These are phyloP conservation scores for Suillus luteus DNA, from an alignment of 768 basidiomycete genomes.

Conservation along the genomic window DNA sequence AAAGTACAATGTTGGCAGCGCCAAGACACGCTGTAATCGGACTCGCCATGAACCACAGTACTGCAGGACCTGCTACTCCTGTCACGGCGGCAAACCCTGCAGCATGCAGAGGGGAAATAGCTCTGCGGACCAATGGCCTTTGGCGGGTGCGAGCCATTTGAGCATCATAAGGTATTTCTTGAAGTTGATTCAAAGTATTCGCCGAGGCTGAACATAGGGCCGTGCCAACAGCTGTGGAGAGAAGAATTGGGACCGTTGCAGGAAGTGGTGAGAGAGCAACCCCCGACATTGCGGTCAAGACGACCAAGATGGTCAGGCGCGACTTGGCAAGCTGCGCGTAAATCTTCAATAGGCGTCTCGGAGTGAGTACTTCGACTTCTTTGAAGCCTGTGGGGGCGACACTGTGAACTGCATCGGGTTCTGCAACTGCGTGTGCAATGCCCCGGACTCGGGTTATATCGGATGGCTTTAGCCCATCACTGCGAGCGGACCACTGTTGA, in stretches of 20 bases:
- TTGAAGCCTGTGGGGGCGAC: constrained; percentile 33
- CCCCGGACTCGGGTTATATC: constrained; percentile 15
- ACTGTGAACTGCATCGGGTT: constrained; percentile 11
- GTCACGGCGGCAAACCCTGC: constrained; percentile 74
- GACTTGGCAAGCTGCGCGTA: constrained; percentile 86
- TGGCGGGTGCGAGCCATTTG: constrained; percentile 92
- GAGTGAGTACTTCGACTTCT: constrained; percentile 45
- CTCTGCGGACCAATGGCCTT: constrained; percentile 82
- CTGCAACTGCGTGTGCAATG: constrained; percentile 17
- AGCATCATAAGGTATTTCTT: constrained; percentile 94
- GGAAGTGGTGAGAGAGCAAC: constrained; percentile 92
- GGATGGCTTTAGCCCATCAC: neutral
- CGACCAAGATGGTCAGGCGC: constrained; percentile 80
- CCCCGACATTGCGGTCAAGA: constrained; percentile 87
- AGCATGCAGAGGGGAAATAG: constrained; percentile 86
- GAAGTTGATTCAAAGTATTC: constrained; percentile 92
- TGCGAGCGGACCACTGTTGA: constrained; percentile 44
- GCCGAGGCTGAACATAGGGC: constrained; percentile 91
- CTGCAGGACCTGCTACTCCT: constrained; percentile 73
- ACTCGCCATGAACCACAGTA: constrained; percentile 83
- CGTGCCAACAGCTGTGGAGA: constrained; percentile 88
- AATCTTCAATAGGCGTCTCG: constrained; percentile 55
- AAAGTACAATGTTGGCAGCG: constrained; percentile 80
- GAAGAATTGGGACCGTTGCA: constrained; percentile 77
- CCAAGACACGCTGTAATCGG: constrained; percentile 86